Percentiles rank a stretch among this genome's conserved stretches.
These are phyloP conservation scores for Botryotinia globosa DNA, from an alignment of 2,329 filamentous ascomycete species.

Conservation along the genomic window DNA sequence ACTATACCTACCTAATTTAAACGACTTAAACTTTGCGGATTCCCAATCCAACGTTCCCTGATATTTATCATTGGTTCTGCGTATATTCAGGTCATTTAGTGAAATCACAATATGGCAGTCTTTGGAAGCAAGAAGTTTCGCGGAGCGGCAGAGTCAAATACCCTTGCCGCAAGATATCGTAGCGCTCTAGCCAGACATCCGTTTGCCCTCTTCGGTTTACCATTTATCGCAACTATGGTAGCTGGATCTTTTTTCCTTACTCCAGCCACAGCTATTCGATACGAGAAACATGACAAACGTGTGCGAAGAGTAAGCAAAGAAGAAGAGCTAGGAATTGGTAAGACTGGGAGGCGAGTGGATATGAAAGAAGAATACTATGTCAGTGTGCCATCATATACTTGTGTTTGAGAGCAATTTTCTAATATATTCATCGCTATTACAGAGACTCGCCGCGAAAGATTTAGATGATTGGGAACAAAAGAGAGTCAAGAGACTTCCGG, in stretches of 20 bases:
- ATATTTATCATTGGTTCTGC: background rate
- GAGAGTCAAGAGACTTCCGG: slow-evolving; percentile 82
- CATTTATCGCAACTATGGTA: slow-evolving; percentile 86
- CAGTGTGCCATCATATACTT: slow-evolving; percentile 41
- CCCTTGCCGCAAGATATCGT: slow-evolving; percentile 75
- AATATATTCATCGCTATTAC: slow-evolving; percentile 28
- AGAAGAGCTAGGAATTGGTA: slow-evolving; percentile 80
- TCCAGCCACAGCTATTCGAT: slow-evolving; percentile 87
- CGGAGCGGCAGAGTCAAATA: slow-evolving; percentile 61
- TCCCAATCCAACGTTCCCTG: background rate
- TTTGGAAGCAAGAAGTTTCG: slow-evolving; percentile 73
- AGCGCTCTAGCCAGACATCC: slow-evolving; percentile 71
- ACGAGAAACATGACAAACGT: slow-evolving; percentile 89
- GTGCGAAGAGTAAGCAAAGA: slow-evolving; percentile 81
- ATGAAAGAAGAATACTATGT: slow-evolving; percentile 88
- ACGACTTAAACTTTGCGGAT: background rate
- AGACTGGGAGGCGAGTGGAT: slow-evolving; percentile 67
- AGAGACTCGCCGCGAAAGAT: slow-evolving; percentile 84
- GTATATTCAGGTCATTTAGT: no score
- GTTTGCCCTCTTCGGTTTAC: slow-evolving; percentile 89
- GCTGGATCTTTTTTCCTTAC: slow-evolving; percentile 92
- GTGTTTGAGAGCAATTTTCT: background rate
- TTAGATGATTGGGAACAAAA: slow-evolving; percentile 97
- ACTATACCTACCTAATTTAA: background rate
- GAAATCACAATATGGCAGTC: slow-evolving; percentile 48